Conservation (phyloP, 192 early-diverging fungal genomes). For the Pilobolus umbonatus region DNA sequence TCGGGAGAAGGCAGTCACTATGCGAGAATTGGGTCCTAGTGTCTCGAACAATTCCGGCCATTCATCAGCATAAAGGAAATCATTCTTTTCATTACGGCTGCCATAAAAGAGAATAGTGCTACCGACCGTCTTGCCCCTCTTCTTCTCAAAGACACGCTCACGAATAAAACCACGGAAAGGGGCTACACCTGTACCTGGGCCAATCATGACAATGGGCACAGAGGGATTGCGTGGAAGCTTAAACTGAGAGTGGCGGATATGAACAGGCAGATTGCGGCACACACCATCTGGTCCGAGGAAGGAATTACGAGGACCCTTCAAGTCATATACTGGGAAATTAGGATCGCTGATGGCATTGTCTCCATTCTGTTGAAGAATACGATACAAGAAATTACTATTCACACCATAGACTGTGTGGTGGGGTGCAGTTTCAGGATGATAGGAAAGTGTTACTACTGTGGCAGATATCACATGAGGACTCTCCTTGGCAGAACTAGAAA, state of each 20-base stretch:
- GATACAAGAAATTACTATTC: constrained; percentile 81
- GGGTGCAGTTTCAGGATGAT: constrained; percentile 48
- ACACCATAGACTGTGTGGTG: constrained; percentile 70
- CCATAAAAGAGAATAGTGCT: constrained; percentile 91
- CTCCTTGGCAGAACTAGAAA: constrained; percentile 82
- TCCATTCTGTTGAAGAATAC: constrained; percentile 40
- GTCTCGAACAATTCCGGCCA: constrained; percentile 62
- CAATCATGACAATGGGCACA: constrained; percentile 92
- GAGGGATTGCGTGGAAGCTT: constrained; percentile 72
- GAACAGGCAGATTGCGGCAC: constrained; percentile 63
- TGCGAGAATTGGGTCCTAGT: constrained; percentile 45
- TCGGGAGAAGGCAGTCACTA: constrained; percentile 91
- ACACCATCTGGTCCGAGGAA: constrained; percentile 16
- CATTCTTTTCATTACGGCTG: constrained; percentile 76
- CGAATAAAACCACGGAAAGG: constrained; percentile 97
- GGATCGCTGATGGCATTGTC: constrained; percentile 2
- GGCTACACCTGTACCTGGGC: constrained; percentile 97
- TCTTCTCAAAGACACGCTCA: constrained; percentile 70
- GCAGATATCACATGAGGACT: constrained; percentile 69
- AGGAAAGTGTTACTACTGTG: constrained; percentile 90
- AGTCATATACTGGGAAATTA: constrained; percentile 27
- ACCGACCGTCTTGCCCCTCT: constrained; percentile 65
- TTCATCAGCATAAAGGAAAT: constrained; percentile 90
- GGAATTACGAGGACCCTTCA: constrained; percentile 37
- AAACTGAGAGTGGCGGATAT: constrained; percentile 87